A percentile compares a stretch with the other conserved stretches of the same genome.
phyloP scores from a whole-genome alignment of 163 green algal species.

The Prototheca cutis region DNA sequence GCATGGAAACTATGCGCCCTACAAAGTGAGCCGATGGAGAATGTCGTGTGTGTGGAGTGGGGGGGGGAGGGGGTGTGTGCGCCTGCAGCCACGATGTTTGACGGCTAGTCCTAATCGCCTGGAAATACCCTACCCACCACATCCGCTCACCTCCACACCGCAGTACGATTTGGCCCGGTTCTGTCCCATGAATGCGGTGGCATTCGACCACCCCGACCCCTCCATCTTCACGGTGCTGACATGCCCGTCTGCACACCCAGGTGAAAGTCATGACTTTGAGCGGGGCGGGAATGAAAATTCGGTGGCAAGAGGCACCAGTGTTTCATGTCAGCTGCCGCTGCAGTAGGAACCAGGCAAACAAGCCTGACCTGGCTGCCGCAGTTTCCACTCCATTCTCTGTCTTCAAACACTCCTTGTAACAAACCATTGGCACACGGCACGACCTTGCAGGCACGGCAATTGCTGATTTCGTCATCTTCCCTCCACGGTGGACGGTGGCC shows the following conservation, averaged over 20 bases:
- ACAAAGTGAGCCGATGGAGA: slow-evolving; percentile 41
- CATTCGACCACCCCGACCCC: slow-evolving; percentile 84
- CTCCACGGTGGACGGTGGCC: slow-evolving; percentile 77
- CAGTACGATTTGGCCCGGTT: slow-evolving; percentile 52
- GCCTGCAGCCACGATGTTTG: not conserved
- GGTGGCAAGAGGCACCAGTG: not conserved
- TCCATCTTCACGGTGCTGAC: slow-evolving; percentile 94
- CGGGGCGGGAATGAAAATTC: not conserved
- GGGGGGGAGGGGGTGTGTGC: not conserved
- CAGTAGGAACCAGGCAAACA: no score
- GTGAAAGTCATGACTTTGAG: slow-evolving; percentile 11
- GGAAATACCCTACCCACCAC: not conserved
- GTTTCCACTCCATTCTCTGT: no score
- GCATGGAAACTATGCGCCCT: slow-evolving; percentile 90
- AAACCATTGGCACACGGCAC: no score
- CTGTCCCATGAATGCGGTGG: slow-evolving; percentile 80
- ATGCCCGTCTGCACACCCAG: slow-evolving; percentile 49
- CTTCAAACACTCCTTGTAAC: no score
- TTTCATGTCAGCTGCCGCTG: no score
- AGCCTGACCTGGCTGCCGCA: no score
- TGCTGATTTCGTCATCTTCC: slow-evolving; percentile 92
- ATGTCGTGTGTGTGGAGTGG: not conserved
- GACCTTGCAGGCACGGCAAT: slow-evolving; percentile 63
- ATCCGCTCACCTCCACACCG: not conserved
- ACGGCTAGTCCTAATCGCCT: no score